Evolutionary conservation across 2,329 filamentous ascomycete species (phyloP), one percentile per base, ranked within the genome.

Genomic region (Neospermospora avenae): DNA sequence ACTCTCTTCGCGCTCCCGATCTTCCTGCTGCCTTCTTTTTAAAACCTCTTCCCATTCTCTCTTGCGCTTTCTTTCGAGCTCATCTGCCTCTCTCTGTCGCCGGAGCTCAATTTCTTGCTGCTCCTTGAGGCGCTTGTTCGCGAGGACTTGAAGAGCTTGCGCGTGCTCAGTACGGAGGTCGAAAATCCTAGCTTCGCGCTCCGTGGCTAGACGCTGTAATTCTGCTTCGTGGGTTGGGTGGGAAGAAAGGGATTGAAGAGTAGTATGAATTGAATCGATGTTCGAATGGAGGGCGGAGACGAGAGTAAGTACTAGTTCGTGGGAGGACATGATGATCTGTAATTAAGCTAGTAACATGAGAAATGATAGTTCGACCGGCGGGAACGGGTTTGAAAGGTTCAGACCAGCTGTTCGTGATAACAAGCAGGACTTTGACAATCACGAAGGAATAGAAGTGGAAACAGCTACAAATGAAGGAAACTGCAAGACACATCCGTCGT

Each of bases 261-360:
- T 64, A 20, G 64, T 46, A 39, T 70, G 65, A 8, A 71, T 70
- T 25, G 53, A 55, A 55, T 70, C 68, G 51, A 71, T 69, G 46
- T 70, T 71, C 6, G 53, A 46, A 49, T 69, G 70, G n/a, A 71
- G 59, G n/a, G 65, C 59, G 20, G 49, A 49, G 22, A 70, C 65
- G 35, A 71, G 54, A 37, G 68, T 66, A 22, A 60, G 62, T 5
- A 70, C 66, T 28, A 24, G 18, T 10, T 51, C 48, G 48, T 48
- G 22, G 39, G 14, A 45, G 5, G 22, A 4, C 48, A 51, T 51
- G 31, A 24, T 37, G 11, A n/a, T 2, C 20, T 14, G 31, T 22
- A 4, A n/a, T 2, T 18, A 45, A 37, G 48, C 31, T 37, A n/a
- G 6, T 28, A 20, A 37, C 16, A 13, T 14, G 3, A 10, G 20